A percentile compares a stretch with the other conserved stretches of the same genome.
These are phyloP conservation scores for Lichtheimia corymbifera DNA, from an alignment of 371 early-diverging fungal genomes.

Conservation along the genomic window DNA sequence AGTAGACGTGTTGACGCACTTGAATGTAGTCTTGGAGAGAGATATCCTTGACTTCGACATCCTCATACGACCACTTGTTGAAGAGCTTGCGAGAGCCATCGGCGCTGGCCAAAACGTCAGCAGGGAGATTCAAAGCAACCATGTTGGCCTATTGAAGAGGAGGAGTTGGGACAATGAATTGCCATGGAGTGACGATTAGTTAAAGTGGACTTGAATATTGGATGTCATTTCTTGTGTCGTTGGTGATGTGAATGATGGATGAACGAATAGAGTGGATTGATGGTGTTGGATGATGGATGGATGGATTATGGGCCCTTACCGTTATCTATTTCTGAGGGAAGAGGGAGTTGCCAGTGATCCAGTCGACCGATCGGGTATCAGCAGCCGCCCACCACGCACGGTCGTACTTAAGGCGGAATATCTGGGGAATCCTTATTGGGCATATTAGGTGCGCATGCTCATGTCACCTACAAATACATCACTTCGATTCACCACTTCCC, in stretches of 20 bases:
- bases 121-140: constrained; percentile 68
- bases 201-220: neutral
- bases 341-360: no score
- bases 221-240: neutral
- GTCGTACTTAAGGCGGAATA: no score
- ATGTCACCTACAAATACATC: no score
- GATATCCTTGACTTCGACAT: constrained; percentile 95
- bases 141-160: constrained; percentile 36
- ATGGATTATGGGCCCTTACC: neutral
- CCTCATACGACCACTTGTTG: constrained; percentile 96
- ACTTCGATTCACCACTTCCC: no score
- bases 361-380: no score
- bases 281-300: constrained; percentile 6
- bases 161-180: neutral
- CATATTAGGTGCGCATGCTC: no score
- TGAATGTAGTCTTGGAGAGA: constrained; percentile 95
- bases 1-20: constrained; percentile 92
- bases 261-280: neutral
- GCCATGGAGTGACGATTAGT: neutral
- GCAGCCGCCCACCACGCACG: no score
- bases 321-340: no score
- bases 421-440: no score
- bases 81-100: constrained; percentile 77
- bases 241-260: neutral
- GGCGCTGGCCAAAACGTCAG: constrained; percentile 61